phyloP scores from a whole-genome alignment of 169 alveolate species.

The Plasmodium inui region DNA sequence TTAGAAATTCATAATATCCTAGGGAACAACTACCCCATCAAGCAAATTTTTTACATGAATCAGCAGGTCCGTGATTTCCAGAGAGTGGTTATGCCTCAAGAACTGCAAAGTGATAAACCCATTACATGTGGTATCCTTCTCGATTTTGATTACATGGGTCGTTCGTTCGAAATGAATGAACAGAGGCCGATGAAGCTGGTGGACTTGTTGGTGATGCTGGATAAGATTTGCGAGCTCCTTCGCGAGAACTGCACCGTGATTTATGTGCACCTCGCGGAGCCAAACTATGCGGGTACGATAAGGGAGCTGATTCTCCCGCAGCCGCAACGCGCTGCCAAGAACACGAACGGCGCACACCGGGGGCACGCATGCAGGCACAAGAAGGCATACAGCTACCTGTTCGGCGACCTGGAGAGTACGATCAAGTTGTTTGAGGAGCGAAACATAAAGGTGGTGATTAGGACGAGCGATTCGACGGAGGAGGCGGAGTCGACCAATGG shows the following conservation, averaged over 20 bases:
- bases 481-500: not conserved
- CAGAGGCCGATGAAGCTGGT: not conserved
- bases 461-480: not conserved
- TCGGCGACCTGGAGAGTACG: not conserved
- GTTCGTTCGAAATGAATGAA: not conserved
- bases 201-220: slow-evolving; percentile 16
- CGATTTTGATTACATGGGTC: slow-evolving; percentile 31
- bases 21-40: slow-evolving; percentile 10
- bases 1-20: not conserved
- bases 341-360: not conserved
- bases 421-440: slow-evolving; percentile 10
- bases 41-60: not conserved
- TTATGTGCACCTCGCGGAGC: not conserved
- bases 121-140: slow-evolving; percentile 6
- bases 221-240: slow-evolving; percentile 21
- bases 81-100: not conserved
- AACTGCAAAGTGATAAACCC: not conserved
- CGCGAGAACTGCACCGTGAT: slow-evolving; percentile 33
- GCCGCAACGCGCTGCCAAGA: not conserved
- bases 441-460: slow-evolving; percentile 4
- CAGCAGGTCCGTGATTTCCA: not conserved
- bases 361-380: not conserved
- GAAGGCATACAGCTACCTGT: not conserved
- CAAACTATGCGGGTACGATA: not conserved
- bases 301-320: not conserved